A percentile compares a stretch with the other conserved stretches of the same genome.
phyloP scores from a whole-genome alignment of 2,329 filamentous ascomycete genomes.

The Aspergillus sojae region DNA sequence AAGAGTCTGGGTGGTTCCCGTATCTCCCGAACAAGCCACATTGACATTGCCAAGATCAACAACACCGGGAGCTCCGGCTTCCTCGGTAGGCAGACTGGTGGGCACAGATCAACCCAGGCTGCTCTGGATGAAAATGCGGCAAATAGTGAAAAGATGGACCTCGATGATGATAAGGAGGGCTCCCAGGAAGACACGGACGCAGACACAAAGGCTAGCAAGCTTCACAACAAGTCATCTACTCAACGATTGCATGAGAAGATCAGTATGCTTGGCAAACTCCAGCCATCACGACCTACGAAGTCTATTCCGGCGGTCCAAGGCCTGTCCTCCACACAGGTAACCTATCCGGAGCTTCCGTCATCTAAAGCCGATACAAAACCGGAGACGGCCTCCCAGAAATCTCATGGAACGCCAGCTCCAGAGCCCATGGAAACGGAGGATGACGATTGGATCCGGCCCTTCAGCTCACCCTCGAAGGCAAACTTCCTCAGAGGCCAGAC shows the following conservation, averaged over 20 bases:
- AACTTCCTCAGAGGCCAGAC: constrained; percentile 63
- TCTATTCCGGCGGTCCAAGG: constrained; percentile 44
- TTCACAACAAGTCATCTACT: constrained; percentile 87
- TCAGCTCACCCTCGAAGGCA: constrained; percentile 51
- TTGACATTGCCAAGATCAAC: constrained; percentile 61
- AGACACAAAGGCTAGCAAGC: constrained; percentile 55
- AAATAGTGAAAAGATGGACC: constrained; percentile 50
- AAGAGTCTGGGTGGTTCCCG: constrained; percentile 75
- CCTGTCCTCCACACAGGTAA: constrained; percentile 33
- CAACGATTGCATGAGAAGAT: constrained; percentile 93
- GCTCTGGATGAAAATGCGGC: constrained; percentile 47
- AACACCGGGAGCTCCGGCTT: constrained; percentile 66
- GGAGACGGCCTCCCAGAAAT: constrained; percentile 24
- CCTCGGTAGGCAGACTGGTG: constrained; percentile 71
- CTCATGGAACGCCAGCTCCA: constrained; percentile 23
- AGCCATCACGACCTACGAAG: constrained; percentile 48
- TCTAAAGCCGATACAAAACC: constrained; percentile 32
- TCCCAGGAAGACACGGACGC: constrained; percentile 46
- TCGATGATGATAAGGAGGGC: constrained; percentile 60
- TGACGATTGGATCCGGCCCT: constrained; percentile 63
- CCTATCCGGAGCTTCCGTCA: constrained; percentile 39
- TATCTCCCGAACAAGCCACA: constrained; percentile 74
- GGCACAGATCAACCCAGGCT: constrained; percentile 45
- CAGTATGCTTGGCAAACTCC: constrained; percentile 67
- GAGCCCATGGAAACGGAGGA: constrained; percentile 45